These are phyloP conservation scores for Collariella sp. DNA, from an alignment of 495 filamentous ascomycete species.

Conservation along the genomic window DNA sequence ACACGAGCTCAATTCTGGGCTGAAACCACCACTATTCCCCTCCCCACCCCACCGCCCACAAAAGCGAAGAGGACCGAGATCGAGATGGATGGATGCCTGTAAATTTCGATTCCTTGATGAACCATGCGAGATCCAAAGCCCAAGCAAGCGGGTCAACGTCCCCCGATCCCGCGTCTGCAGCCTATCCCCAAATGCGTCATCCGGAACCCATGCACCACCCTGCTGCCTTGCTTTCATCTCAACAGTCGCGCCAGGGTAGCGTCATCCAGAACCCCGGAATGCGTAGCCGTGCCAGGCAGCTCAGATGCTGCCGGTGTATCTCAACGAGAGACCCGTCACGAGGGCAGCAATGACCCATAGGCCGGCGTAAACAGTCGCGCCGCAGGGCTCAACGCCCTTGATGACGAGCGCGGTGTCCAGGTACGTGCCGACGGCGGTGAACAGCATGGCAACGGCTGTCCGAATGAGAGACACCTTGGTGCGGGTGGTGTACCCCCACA, in stretches of 20 bases:
- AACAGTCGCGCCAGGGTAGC: background rate
- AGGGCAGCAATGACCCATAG: slow-evolving; percentile 59
- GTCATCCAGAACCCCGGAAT: background rate
- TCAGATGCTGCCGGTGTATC: slow-evolving; percentile 26
- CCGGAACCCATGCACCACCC: background rate
- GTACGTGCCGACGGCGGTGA: slow-evolving; percentile 53
- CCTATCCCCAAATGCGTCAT: slow-evolving; percentile 3
- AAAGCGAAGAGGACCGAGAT: background rate
- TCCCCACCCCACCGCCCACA: background rate
- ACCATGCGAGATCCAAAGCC: slow-evolving; percentile 4
- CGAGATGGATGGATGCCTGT: slow-evolving; percentile 12
- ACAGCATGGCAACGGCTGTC: slow-evolving; percentile 50
- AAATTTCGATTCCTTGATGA: slow-evolving; percentile 5
- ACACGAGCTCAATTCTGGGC: background rate
- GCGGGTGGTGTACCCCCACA: slow-evolving; percentile 52
- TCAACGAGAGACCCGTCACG: slow-evolving; percentile 49
- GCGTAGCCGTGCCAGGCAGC: background rate
- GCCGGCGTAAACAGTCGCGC: slow-evolving; percentile 59
- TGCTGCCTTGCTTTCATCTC: background rate
- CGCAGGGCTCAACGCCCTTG: slow-evolving; percentile 55
- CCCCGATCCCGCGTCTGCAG: slow-evolving; percentile 5
- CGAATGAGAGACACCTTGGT: slow-evolving; percentile 57
- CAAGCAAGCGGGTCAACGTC: background rate
- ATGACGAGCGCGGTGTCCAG: slow-evolving; percentile 54
- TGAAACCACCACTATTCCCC: background rate